A percentile compares a stretch with the other conserved stretches of the same genome.
phyloP scores from a whole-genome alignment of 352 stramenopile genomes.

The Pythium rhizo-oryzae region DNA sequence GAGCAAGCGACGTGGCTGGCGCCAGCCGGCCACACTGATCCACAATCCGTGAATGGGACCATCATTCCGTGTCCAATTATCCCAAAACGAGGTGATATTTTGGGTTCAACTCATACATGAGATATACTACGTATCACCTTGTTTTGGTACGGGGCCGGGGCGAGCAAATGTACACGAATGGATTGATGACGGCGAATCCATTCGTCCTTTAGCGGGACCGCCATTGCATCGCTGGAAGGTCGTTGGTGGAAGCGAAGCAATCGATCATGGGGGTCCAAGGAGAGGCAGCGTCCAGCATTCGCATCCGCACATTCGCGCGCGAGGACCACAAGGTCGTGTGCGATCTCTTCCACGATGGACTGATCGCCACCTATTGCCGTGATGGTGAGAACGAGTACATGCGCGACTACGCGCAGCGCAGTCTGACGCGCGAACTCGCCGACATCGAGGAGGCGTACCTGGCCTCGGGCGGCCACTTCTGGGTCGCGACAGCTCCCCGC shows the following conservation, averaged over 20 bases:
- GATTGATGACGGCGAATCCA: background rate
- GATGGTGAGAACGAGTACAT: background rate
- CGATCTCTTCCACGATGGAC: slow-evolving; percentile 24
- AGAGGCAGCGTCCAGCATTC: slow-evolving; percentile 9
- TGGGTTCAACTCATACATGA: background rate
- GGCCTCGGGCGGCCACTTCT: slow-evolving; percentile 17
- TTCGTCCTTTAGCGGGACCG: too few relatives aligned
- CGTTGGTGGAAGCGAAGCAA: background rate
- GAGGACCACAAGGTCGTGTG: slow-evolving; percentile 21
- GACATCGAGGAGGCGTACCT: slow-evolving; percentile 40
- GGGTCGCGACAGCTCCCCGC: slow-evolving; percentile 11
- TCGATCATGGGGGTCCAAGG: background rate
- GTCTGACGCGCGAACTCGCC: slow-evolving; percentile 8
- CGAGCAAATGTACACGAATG: background rate
- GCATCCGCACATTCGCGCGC: slow-evolving; percentile 24
- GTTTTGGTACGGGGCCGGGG: background rate
- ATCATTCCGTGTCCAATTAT: background rate
- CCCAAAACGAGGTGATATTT: background rate
- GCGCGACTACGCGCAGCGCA: slow-evolving; percentile 9
- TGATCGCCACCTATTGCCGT: slow-evolving; percentile 16
- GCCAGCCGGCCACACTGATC: background rate
- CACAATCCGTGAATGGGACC: background rate
- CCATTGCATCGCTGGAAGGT: too few relatives aligned
- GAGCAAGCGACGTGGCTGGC: too few relatives aligned
- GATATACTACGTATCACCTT: background rate